Conservation (phyloP, 2,329 filamentous ascomycete genomes). For the Pleoardoris graminearum region DNA sequence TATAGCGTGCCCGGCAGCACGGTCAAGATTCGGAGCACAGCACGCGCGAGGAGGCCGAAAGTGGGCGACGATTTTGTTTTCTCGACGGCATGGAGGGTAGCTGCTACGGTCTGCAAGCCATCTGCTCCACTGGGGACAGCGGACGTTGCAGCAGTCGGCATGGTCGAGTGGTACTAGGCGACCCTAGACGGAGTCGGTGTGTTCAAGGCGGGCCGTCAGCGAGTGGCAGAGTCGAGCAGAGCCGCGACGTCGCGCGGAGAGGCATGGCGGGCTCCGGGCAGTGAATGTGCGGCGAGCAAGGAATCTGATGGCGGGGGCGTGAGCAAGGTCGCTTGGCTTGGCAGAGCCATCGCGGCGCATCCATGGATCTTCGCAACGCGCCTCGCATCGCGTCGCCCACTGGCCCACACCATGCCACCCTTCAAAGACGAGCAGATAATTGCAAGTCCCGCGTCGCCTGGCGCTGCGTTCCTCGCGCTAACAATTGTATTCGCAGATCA, state of each 20-base stretch:
- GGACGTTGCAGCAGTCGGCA: conserved; percentile 22
- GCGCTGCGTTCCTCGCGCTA: conserved; percentile 13
- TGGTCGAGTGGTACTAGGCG: conserved; percentile 22
- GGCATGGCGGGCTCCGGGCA: not conserved
- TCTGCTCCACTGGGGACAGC: conserved; percentile 16
- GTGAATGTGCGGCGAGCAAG: not conserved
- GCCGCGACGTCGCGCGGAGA: not conserved
- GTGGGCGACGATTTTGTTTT: conserved; percentile 29
- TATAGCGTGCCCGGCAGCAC: conserved; percentile 66
- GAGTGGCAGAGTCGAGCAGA: not conserved
- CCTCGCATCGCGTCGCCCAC: conserved; percentile 5
- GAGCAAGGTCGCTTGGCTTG: not conserved
- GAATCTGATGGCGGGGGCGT: not conserved
- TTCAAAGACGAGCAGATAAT: conserved; percentile 53
- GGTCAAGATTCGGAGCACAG: conserved; percentile 54
- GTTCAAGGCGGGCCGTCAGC: conserved; percentile 2
- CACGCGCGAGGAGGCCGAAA: conserved; percentile 53
- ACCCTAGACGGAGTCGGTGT: not conserved
- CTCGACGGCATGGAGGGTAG: conserved; percentile 27
- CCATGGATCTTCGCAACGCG: conserved; percentile 13
- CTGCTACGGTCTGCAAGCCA: conserved; percentile 24
- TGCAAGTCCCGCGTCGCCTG: conserved; percentile 27
- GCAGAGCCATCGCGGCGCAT: not conserved
- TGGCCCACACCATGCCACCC: conserved; percentile 44
- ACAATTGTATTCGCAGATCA: conserved; percentile 53